Evolutionary conservation across 306 rosid species (phyloP).

Genomic region (Fragaria nilgerrensis): DNA sequence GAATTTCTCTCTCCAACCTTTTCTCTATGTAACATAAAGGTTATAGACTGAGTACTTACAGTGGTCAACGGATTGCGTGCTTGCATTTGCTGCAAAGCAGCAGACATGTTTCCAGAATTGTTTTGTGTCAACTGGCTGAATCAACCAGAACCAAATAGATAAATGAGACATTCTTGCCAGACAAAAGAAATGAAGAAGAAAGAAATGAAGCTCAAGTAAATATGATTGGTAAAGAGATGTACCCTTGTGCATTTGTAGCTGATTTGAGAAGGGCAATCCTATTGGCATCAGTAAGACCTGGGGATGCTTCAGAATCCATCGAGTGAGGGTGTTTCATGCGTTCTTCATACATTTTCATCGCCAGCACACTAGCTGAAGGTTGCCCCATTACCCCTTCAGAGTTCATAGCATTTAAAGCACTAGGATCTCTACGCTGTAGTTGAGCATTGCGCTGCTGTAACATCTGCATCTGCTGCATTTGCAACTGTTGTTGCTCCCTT

Average conservation of each 20-base stretch:
- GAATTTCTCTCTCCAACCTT: too few relatives aligned
- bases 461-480: conserved; percentile 80
- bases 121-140: conserved; percentile 89
- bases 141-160: conserved; percentile 25
- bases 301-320: conserved; percentile 79
- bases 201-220: not conserved
- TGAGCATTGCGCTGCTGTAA: conserved; percentile 73
- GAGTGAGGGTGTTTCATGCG: conserved; percentile 75
- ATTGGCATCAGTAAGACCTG: conserved; percentile 67
- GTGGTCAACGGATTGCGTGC: conserved; percentile 62
- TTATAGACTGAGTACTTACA: conserved; percentile 40
- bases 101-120: conserved; percentile 70
- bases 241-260: conserved; percentile 72
- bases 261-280: conserved; percentile 82
- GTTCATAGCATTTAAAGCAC: conserved; percentile 55
- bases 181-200: not conserved
- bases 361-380: conserved; percentile 82
- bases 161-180: conserved; percentile 10
- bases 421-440: conserved; percentile 79
- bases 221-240: conserved; percentile 20
- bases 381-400: conserved; percentile 84
- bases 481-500: conserved; percentile 77
- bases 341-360: conserved; percentile 88
- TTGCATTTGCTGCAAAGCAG: conserved; percentile 86
- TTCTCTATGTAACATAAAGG: conserved; percentile 8